Evolutionary conservation across 768 basidiomycete genomes (phyloP).

Genomic region (Serendipita sp.): DNA sequence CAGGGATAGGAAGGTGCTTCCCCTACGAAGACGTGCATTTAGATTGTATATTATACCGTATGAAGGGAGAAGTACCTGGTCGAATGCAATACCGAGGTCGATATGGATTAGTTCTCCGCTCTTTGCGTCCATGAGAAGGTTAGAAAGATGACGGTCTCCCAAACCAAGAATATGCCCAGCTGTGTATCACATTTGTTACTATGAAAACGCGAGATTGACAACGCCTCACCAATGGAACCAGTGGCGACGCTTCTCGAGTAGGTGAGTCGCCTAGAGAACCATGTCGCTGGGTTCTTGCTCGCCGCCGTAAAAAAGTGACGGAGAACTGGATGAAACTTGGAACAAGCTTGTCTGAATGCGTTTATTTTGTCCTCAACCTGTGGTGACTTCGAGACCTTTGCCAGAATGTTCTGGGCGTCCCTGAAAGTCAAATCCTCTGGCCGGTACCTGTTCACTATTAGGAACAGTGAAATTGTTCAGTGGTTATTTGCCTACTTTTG

Average conservation of each 20-base stretch:
- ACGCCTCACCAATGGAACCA: slow-evolving; percentile 43
- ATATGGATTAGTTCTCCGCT: slow-evolving; percentile 90
- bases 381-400: not conserved
- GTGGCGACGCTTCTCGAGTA: slow-evolving; percentile 89
- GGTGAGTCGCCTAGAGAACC: slow-evolving; percentile 81
- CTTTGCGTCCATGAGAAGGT: slow-evolving; percentile 72
- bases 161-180: slow-evolving; percentile 86
- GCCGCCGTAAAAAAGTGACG: slow-evolving; percentile 86
- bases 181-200: not conserved
- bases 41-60: not conserved
- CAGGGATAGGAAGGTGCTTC: slow-evolving; percentile 58
- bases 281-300: slow-evolving; percentile 73
- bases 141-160: slow-evolving; percentile 82
- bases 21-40: slow-evolving; percentile 35
- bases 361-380: slow-evolving; percentile 2
- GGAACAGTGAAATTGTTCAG: not conserved
- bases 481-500: slow-evolving; percentile 27
- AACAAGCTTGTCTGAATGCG: slow-evolving; percentile 25
- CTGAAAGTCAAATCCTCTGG: slow-evolving; percentile 33
- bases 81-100: slow-evolving; percentile 92
- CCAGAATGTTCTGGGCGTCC: not conserved
- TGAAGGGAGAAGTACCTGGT: slow-evolving; percentile 39
- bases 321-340: slow-evolving; percentile 66
- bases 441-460: slow-evolving; percentile 37
- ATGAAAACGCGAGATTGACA: not conserved